Base-by-base conservation (phyloP, 805 yeast genomes). In the Ascoidea asiatica region DNA sequence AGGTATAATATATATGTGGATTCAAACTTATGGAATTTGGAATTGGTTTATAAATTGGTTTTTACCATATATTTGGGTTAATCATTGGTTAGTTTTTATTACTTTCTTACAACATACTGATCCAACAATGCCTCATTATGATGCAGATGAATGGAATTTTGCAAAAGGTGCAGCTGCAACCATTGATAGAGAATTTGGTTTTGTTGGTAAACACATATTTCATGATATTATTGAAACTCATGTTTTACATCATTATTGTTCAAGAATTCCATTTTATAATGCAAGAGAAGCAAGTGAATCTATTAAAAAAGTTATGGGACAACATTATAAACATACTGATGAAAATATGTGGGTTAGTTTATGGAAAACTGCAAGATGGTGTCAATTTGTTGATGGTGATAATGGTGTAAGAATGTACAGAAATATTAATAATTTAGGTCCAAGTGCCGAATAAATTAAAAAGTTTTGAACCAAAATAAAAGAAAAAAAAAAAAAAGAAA, bases 321-420 rank as follows among this genome's bases (percentile, higher is more conserved):
- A 64, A 35, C 74, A 71, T 55, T 73, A 73, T 55, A 59, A 67
- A 50, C 62, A 71, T 53, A 55, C 62, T 33, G 75, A 66, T 51
- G 77, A 73, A 54, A 72, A 66, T 59, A 75, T 76, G 81, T 75
- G 77, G 75, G 50, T 55, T 21, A 60, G 74, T 21, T 61, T 76
- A 50, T 76, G 82, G 82, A 70, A 72, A 49, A 64, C 68, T 50
- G 63, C 71, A 43, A 74, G 89, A 62, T 50, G 69, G 48, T 81
- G 89, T 62, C 85, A 79, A 62, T 81, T 72, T 52, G 84, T 81
- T 45, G 86, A 78, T 49, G 85, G 81, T 53, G 72, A 73, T 41
- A 66, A 70, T 40, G 86, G 86, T 48, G 77, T 82, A 50, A 60
- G 65, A 61, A 77, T 77, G 84, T 77, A 64, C 57, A 76, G 84